Conservation (phyloP, 305 asterid genomes). For the Withania somnifera region DNA sequence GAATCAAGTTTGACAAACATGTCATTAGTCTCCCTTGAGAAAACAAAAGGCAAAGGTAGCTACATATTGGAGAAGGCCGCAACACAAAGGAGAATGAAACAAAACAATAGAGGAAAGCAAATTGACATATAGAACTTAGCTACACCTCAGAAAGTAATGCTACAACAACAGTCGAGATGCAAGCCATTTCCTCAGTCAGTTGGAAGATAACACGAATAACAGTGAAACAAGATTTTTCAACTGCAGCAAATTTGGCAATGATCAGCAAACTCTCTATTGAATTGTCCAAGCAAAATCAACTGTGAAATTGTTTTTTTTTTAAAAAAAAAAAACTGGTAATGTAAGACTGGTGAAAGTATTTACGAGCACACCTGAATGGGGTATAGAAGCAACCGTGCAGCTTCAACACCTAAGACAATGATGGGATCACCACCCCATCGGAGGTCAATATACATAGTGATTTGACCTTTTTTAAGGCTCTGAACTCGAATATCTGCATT, state of each 20-base stretch:
- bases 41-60: background rate
- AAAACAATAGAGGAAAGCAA: background rate
- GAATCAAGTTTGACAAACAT: background rate
- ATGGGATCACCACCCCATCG: slow-evolving; percentile 99
- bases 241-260: slow-evolving; percentile 34
- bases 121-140: background rate
- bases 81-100: background rate
- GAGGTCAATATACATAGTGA: slow-evolving; percentile 94
- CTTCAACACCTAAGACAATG: slow-evolving; percentile 88
- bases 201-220: slow-evolving; percentile 95
- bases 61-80: background rate
- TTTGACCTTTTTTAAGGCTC: slow-evolving; percentile 95
- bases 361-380: slow-evolving; percentile 65
- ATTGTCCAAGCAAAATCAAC: background rate
- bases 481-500: slow-evolving; percentile 94
- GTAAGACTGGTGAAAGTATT: slow-evolving; percentile 4
- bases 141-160: slow-evolving; percentile 93
- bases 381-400: slow-evolving; percentile 93
- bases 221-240: slow-evolving; percentile 95
- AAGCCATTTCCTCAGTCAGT: slow-evolving; percentile 92
- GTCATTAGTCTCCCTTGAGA: background rate
- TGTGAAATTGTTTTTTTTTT: too few species aligned
- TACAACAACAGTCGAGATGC: slow-evolving; percentile 97
- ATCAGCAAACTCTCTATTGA: background rate
- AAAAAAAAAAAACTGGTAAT: too few species aligned